Base-by-base conservation (phyloP, 768 basidiomycete species). In the Lenzites betulinus region DNA sequence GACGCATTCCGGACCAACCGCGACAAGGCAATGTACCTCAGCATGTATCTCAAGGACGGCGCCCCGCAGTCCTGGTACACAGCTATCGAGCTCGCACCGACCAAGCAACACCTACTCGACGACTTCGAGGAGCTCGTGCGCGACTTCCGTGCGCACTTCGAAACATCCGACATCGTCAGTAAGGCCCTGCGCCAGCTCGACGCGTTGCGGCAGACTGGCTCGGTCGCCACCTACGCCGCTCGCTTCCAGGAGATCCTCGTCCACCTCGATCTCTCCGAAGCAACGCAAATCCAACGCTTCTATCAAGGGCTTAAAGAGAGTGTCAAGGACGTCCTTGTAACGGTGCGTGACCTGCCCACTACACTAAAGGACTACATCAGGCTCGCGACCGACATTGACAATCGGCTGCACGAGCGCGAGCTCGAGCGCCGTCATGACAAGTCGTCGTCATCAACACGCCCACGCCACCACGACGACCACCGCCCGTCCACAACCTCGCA, bases 271-370 rank as follows among this genome's bases (percentile, higher is more conserved):
- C 65, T 67, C 66, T 69, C 69, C 18, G 38, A 53, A 23, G 54
- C 69, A 35, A 74, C 69, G 16, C 73, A 75, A 54, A 76, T 77
- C 35, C 65, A 70, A 13, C 41, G 63, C 20, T 76, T 73, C 63
- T 66, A 68, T 18, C 60, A 69, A 11, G 65, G 73, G 9, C 67
- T 77, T 48, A 75, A 76, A 56, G 55, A 65, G 7, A 42, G 57
- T 2, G 57, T 76, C 51, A 68, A 74, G 54, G 33, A 60, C 15
- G 38, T 67, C 7, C 22, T 67, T 25, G 50, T 39, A 9, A 7
- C n/a, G 8, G 25, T 13, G 1, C 53, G 25, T 11, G n/a, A n/a
- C n/a, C n/a, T n/a, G n/a, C 63, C 58, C 1, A 30, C 30, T 2
- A 58, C 46, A 12, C 42, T 59, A 3, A n/a, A 50, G 13, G 49